Evolutionary conservation across 768 basidiomycete species (phyloP).

Genomic region (Leucosporidium yakuticum): DNA sequence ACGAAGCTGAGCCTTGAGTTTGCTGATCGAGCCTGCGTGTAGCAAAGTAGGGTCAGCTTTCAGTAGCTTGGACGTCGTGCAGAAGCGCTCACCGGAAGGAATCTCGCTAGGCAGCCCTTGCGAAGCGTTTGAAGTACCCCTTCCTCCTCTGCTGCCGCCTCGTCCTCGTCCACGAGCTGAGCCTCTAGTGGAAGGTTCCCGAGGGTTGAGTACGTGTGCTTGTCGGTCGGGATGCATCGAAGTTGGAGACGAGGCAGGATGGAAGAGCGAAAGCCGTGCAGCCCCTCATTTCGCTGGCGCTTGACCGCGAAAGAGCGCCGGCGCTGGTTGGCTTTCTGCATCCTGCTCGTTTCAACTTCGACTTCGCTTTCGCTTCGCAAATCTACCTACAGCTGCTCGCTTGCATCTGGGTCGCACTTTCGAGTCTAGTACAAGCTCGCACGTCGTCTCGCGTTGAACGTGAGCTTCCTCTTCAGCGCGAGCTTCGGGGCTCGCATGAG

Average conservation of each 20-base stretch:
- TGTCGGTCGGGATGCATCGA: too few species aligned
- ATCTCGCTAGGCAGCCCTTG: neutral
- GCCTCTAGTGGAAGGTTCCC: too few species aligned
- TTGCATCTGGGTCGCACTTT: neutral
- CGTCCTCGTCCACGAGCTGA: neutral
- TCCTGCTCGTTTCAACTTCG: neutral
- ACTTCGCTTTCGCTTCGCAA: neutral
- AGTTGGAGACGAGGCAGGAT: too few species aligned
- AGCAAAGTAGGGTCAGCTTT: neutral
- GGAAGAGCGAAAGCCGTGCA: too few species aligned
- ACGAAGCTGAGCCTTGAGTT: slow-evolving; percentile 74
- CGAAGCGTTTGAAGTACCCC: neutral
- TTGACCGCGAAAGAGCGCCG: too few species aligned
- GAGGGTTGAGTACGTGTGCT: too few species aligned
- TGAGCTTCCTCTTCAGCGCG: neutral
- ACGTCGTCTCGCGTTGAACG: neutral
- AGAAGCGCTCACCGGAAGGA: neutral
- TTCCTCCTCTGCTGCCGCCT: neutral
- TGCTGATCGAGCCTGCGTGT: slow-evolving; percentile 52
- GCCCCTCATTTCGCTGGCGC: too few species aligned
- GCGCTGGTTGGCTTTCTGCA: neutral
- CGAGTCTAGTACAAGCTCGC: neutral
- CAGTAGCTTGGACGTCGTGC: too few species aligned
- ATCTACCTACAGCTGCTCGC: neutral
- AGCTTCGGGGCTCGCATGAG: neutral